Base-by-base conservation (phyloP, 805 yeast genomes). In the Tetrapisispora namnaoensis region DNA sequence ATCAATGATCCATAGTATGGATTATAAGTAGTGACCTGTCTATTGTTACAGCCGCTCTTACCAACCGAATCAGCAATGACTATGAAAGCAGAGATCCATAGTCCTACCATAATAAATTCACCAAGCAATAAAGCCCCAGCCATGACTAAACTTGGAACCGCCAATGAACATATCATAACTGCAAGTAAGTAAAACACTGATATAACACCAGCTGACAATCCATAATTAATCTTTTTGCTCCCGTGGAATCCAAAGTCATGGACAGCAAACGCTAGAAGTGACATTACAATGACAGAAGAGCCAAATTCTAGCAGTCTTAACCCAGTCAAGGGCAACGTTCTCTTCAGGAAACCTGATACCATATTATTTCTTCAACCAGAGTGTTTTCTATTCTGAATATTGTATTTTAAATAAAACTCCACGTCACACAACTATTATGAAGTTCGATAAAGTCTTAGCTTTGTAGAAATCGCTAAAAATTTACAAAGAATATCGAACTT, bases 61-160 rank as follows among this genome's bases (percentile, higher is more conserved):
- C 70, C 65, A 46, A 61, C 60, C 4, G 56, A 53, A 11, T 63
- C 50, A 7, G 70, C 69, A 14, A 59, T 54, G 21, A 69, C 69
- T 44, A 69, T 59, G 44, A 68, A 69, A 1, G 66, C 61, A 43
- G 62, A 53, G n/a, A 69, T 48, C 70, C 70, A 67, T 20, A 69
- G 45, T 28, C 65, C 42, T 14, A 58, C 42, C 37, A 68, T 27
- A 7, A 67, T 27, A 4, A 57, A 36, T 49, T 69, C 73, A 20
- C 56, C 49, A 8, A 61, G 18, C 9, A 66, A 46, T 30, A 63
- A 36, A 1, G 56, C 49, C 37, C 69, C 69, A 9, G 63, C 57
- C 22, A 58, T 46, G 13, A 65, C 53, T 16, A 57, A 38, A 4
- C 50, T 35, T 20, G 63, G 61, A 0, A 42, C 14, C 13, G 56